phyloP scores from a whole-genome alignment of 78 protist species.

The Anaeramoeba ignava region DNA sequence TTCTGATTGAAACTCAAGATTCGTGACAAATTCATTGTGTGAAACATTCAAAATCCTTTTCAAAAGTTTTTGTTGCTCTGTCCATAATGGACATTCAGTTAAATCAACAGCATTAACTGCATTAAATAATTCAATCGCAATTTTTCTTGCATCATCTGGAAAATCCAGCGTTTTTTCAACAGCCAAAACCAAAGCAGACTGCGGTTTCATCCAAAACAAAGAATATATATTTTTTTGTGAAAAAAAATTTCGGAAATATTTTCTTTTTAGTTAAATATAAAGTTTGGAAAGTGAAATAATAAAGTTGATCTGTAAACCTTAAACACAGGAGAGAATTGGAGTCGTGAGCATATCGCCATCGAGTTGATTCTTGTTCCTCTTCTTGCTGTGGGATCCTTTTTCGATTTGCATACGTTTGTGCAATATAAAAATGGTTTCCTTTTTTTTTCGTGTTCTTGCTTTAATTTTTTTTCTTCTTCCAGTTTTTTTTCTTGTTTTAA shows the following conservation, averaged over 20 bases:
- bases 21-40: background rate
- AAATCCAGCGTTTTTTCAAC: constrained; percentile 34
- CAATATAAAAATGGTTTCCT: constrained; percentile 49
- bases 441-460: background rate
- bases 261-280: too few species aligned
- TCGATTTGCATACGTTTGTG: constrained; percentile 43
- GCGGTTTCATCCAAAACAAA: background rate
- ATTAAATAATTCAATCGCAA: constrained; percentile 38
- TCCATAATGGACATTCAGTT: background rate
- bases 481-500: background rate
- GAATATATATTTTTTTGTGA: too few species aligned
- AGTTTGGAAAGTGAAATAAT: too few species aligned
- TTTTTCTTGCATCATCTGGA: constrained; percentile 18
- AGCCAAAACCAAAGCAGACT: constrained; percentile 52
- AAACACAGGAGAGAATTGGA: constrained; percentile 40
- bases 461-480: background rate
- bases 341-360: constrained; percentile 53
- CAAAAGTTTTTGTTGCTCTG: background rate
- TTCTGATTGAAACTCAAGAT: background rate
- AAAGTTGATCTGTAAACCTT: constrained; percentile 23
- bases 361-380: constrained; percentile 55
- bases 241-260: too few species aligned
- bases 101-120: constrained; percentile 54
- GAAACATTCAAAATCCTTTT: background rate
- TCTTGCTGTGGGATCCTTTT: constrained; percentile 31